Evolutionary conservation across 2,329 filamentous ascomycete genomes (phyloP).

Genomic region (Monosporascus sp.): DNA sequence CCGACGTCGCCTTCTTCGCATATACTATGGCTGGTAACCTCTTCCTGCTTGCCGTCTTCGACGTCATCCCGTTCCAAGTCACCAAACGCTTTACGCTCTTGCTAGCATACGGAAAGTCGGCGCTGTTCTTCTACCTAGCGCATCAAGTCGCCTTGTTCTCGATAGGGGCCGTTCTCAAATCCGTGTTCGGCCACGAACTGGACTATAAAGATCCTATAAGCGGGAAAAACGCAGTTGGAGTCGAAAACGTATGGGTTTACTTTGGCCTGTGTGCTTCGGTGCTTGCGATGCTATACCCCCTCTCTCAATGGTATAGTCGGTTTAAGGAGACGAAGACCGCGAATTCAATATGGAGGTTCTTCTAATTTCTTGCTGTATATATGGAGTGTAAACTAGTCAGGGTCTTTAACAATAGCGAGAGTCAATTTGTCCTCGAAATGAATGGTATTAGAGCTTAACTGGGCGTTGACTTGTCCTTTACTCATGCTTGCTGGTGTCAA

Average conservation of each 20-base stretch:
- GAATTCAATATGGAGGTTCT: constrained; percentile 42
- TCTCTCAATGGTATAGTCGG: constrained; percentile 34
- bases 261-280: constrained; percentile 29
- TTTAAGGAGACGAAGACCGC: constrained; percentile 37
- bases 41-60: constrained; percentile 32
- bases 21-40: constrained; percentile 35
- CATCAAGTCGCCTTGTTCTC: constrained; percentile 31
- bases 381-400: too few species aligned
- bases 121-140: constrained; percentile 39
- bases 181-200: constrained; percentile 29
- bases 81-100: constrained; percentile 29
- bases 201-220: constrained; percentile 19
- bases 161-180: constrained; percentile 18
- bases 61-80: constrained; percentile 24
- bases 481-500: too few species aligned
- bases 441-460: too few species aligned
- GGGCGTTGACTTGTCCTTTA: too few species aligned
- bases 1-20: constrained; percentile 40
- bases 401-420: too few species aligned
- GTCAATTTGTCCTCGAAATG: too few species aligned
- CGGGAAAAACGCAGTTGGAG: constrained; percentile 21
- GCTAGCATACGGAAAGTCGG: constrained; percentile 38
- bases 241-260: constrained; percentile 33
- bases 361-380: constrained; percentile 20
- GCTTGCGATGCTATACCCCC: constrained; percentile 34